Evolutionary conservation across 2,329 filamentous ascomycete species (phyloP).

Genomic region (Claviceps pusilla): DNA sequence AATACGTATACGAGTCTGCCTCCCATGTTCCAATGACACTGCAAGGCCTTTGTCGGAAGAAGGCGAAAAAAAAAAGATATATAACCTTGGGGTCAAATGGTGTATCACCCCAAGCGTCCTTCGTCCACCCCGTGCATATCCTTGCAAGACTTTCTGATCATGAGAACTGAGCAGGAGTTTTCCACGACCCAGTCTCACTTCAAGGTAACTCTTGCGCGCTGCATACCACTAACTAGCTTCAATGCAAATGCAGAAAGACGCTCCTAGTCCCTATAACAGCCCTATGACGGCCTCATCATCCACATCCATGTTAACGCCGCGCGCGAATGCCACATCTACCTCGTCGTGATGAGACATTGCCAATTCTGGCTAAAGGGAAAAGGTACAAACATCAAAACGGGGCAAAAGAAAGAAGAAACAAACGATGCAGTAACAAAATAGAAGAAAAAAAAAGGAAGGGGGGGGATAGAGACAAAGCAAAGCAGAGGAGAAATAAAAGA

Average conservation of each 20-base stretch:
- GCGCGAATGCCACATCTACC: background rate
- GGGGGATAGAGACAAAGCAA: too few relatives aligned
- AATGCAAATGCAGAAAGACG: background rate
- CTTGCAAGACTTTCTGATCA: background rate
- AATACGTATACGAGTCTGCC: too few relatives aligned
- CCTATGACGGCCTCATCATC: too few relatives aligned
- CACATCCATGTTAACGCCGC: background rate
- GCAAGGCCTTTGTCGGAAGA: background rate
- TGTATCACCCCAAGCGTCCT: background rate
- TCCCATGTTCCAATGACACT: background rate
- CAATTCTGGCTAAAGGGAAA: background rate
- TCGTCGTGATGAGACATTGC: background rate
- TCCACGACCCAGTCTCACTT: background rate
- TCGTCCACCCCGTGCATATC: background rate
- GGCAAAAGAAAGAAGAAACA: background rate
- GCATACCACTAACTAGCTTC: too few relatives aligned
- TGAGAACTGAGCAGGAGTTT: background rate
- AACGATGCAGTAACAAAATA: background rate
- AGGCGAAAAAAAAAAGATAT: too few relatives aligned
- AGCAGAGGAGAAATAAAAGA: too few relatives aligned
- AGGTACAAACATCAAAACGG: background rate
- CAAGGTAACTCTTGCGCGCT: too few relatives aligned
- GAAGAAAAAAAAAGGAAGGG: background rate
- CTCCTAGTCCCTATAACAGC: background rate
- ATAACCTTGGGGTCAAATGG: background rate